Base-by-base conservation (phyloP, 345 rosid species). In the Lumnitzera racemosa region DNA sequence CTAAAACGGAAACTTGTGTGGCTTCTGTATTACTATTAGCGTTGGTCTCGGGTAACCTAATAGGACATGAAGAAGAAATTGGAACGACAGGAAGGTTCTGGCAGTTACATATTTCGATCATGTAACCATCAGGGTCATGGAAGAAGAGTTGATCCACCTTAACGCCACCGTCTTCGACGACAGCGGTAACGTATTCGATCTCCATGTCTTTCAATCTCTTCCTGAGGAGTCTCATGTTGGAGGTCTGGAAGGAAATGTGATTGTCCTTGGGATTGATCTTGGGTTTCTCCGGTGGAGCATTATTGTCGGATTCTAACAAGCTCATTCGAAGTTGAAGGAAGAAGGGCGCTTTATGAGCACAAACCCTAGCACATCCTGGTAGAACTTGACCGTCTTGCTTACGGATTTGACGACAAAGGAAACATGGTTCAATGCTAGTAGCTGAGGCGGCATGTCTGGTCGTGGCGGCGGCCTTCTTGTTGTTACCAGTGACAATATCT, bases 91-190 rank as follows among this genome's bases (percentile, higher is more conserved):
- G 81, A 17, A 80, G 70, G 60, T 80, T 80, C 54, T 76, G 71
- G 23, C 81, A 80, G 63, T 62, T 68, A 62, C 67, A 68, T 58
- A 68, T 68, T 54, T 68, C 72, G 41, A 68, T 63, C 72, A 46
- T 80, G 74, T 76, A 74, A 46, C 84, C 84, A 53, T 80, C 81
- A 0, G 79, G 84, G 23, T 80, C 81, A 17, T 80, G 84, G 62
- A 80, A 80, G 73, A 80, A 80, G 41, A 76, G 67, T 59, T 80
- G 84, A 41, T 80, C 79, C 43, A 80, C 84, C 16, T 52, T 60
- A 27, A 80, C 64, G 27, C 84, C 84, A n/a, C 79, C 79, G 53
- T 80, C 84, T 47, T 64, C 36, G 36, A 80, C 79, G 4, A 74
- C 72, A 0, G 81, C 81, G 2, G 84, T 80, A 49, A 66, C 81